Percentiles rank a stretch among this genome's conserved stretches.
Conservation (phyloP, 345 rosid species). For the Firmiana major region DNA sequence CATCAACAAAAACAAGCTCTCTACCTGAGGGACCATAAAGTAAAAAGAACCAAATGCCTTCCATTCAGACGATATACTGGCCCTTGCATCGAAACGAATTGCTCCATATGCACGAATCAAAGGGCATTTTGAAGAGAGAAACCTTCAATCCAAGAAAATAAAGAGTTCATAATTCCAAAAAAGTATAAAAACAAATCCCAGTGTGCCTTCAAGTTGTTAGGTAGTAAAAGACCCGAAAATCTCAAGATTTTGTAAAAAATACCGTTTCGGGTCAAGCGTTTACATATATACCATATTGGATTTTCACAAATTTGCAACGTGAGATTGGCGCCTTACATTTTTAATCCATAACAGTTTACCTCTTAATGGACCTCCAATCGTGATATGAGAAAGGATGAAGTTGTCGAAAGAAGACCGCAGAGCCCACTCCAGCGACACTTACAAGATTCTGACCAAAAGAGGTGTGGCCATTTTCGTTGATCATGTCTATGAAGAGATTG, state of each 20-base stretch:
- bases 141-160: conserved; percentile 34
- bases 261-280: too few relatives aligned
- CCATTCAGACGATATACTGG: conserved; percentile 63
- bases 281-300: too few relatives aligned
- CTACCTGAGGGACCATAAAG: conserved; percentile 81
- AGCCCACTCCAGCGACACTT: conserved; percentile 82
- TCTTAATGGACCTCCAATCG: conserved; percentile 74
- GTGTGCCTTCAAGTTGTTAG: too few relatives aligned
- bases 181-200: neutral
- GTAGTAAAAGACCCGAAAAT: neutral
- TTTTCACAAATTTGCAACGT: too few relatives aligned
- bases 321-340: too few relatives aligned
- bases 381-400: conserved; percentile 66
- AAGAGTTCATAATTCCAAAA: neutral
- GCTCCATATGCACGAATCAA: conserved; percentile 91
- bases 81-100: conserved; percentile 69
- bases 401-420: conserved; percentile 63
- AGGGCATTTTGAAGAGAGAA: conserved; percentile 58
- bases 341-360: conserved; percentile 31
- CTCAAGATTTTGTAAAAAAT: neutral
- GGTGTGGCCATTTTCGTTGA: conserved; percentile 35
- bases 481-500: conserved; percentile 28
- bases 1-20: conserved; percentile 8
- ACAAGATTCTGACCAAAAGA: conserved; percentile 29
- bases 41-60: conserved; percentile 78